Evolutionary conservation across 1,284 basidiomycete genomes (phyloP).

Genomic region (Cerioporus squamosus): DNA sequence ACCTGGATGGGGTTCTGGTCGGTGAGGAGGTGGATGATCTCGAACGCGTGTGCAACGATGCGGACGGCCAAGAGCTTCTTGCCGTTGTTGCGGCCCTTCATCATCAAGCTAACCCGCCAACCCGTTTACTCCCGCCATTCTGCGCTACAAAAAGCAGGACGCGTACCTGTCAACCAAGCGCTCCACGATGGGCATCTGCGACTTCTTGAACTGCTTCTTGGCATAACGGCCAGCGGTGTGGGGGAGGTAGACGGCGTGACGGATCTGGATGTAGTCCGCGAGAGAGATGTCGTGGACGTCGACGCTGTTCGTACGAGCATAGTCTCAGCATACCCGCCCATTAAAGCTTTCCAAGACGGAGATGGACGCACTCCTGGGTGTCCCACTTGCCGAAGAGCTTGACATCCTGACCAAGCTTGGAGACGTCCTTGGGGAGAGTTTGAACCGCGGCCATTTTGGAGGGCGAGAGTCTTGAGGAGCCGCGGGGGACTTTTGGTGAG

Average conservation of each 20-base stretch:
- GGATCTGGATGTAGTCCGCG: constrained; percentile 99
- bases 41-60: constrained; percentile 99
- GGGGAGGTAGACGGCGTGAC: constrained; percentile 96
- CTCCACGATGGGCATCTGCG: constrained; percentile 99
- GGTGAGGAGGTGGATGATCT: constrained; percentile 99
- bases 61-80: constrained; percentile 99
- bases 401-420: constrained; percentile 84
- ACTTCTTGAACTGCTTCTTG: constrained; percentile 99
- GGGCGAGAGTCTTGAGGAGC: constrained; percentile 29
- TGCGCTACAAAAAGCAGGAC: neutral
- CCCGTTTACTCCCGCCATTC: neutral
- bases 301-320: constrained; percentile 58
- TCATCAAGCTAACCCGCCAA: constrained; percentile 79
- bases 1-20: constrained; percentile 99
- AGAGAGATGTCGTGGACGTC: constrained; percentile 99
- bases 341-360: too few species aligned
- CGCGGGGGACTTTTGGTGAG: constrained; percentile 26
- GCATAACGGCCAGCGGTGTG: constrained; percentile 99
- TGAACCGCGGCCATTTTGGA: constrained; percentile 60
- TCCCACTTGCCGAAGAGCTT: constrained; percentile 99
- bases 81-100: constrained; percentile 99
- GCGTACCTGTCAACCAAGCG: constrained; percentile 95
- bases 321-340: too few species aligned
- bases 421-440: constrained; percentile 85
- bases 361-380: constrained; percentile 83